Conservation (phyloP, 1,284 basidiomycete species). For the Sporisorium reilianum region DNA sequence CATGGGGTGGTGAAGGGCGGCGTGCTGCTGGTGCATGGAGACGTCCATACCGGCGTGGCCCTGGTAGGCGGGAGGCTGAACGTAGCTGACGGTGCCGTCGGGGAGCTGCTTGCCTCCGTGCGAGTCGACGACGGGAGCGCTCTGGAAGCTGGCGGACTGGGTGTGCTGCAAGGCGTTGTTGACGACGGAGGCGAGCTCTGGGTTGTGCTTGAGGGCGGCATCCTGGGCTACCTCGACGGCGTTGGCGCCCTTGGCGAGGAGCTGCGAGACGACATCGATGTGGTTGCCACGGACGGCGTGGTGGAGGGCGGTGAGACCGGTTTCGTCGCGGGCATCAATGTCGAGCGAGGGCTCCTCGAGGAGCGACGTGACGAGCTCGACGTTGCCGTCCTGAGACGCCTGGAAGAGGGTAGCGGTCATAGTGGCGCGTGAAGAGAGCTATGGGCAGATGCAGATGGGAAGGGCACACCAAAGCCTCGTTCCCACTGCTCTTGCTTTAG, state of each 20-base stretch:
- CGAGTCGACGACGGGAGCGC: constrained; percentile 44
- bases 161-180: constrained; percentile 50
- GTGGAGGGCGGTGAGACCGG: constrained; percentile 51
- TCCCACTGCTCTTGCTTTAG: constrained; percentile 38
- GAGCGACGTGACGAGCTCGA: constrained; percentile 50
- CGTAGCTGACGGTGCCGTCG: constrained; percentile 60
- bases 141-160: constrained; percentile 43
- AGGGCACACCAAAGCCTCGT: constrained; percentile 42
- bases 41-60: constrained; percentile 19
- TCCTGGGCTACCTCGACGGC: constrained; percentile 35
- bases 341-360: constrained; percentile 52
- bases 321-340: constrained; percentile 52
- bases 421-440: constrained; percentile 13
- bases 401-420: constrained; percentile 62
- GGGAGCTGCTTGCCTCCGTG: constrained; percentile 59
- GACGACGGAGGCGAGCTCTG: constrained; percentile 39
- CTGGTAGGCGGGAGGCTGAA: constrained; percentile 43
- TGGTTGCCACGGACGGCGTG: constrained; percentile 54
- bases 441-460: constrained; percentile 25
- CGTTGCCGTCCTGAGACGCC: constrained; percentile 58
- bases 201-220: constrained; percentile 41
- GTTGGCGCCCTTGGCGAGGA: constrained; percentile 52
- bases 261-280: constrained; percentile 59
- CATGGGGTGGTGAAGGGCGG: constrained; percentile 30
- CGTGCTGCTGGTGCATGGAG: constrained; percentile 31